Evolutionary conservation across 768 basidiomycete species (phyloP), one percentile per base, ranked within the genome.

Genomic region (Lactarius akahatsu): DNA sequence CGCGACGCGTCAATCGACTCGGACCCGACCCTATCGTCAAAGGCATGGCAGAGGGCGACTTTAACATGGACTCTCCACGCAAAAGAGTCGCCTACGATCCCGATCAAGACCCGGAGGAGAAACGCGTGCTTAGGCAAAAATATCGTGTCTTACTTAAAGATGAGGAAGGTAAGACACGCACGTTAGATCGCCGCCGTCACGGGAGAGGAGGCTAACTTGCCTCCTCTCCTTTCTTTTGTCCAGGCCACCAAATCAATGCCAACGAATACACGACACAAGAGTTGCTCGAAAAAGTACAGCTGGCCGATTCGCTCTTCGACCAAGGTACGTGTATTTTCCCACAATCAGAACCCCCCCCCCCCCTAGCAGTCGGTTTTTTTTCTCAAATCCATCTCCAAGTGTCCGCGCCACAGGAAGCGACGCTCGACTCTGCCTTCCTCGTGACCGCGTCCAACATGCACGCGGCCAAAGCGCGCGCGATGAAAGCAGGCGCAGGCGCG

Each of bases 381-480:
- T 2, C 30, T 34, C 23, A 50, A 20, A 30, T 23, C 34, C 50
- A 28, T n/a, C 65, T 59, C 26, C 36, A 67, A 52, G 69, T 71
- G n/a, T 55, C 58, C 8, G 66, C 62, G 30, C 60, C 62, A 16
- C 88, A 90, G 60, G 94, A 97, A 72, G 96, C 96, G 4, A 89
- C 92, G 0, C 83, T 98, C 13, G 97, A 98, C 76, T 94, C 96
- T 0, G 82, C 84, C 50, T 82, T 96, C 28, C 84, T 98, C 32
- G 77, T 91, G 2, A 85, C 86, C 73, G 86, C 90, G 13, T 89
- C 92, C 3, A 89, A 86, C 66, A 85, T 93, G 71, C 86, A 90
- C 54, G 89, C 92, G 2, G 87, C 89, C 71, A 90, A 96, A 74
- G 95, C 95, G n/a, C 90, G 92, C 36, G 87, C 88, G 36, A 89